Conservation (phyloP, 2,329 filamentous ascomycete species). For the Talaromyces amestolkiae region DNA sequence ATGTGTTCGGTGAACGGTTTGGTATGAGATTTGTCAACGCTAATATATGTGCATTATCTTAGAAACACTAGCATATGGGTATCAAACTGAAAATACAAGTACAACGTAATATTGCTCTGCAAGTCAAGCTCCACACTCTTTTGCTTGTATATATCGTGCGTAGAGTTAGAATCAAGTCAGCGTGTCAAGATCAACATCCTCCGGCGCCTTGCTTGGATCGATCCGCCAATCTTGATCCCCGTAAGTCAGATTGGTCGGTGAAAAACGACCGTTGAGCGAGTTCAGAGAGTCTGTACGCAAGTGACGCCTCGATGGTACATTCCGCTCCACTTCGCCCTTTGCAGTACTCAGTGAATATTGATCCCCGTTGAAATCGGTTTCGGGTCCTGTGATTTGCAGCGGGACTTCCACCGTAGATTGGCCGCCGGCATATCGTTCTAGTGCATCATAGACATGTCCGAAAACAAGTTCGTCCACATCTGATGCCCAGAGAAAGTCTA, state of each 20-base stretch:
- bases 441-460: conserved; percentile 83
- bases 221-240: conserved; percentile 17
- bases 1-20: not conserved
- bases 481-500: conserved; percentile 92
- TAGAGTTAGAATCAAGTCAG: not conserved
- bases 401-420: conserved; percentile 16
- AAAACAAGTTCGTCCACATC: conserved; percentile 85
- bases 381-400: conserved; percentile 8
- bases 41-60: conserved; percentile 11
- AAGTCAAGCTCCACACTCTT: not conserved
- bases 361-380: not conserved
- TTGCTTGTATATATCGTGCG: not conserved
- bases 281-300: not conserved
- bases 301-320: not conserved
- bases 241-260: conserved; percentile 3
- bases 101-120: not conserved
- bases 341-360: not conserved
- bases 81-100: not conserved
- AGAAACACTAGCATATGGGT: not conserved
- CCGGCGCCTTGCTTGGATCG: conserved; percentile 17
- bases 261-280: not conserved
- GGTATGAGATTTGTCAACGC: not conserved
- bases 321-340: not conserved
- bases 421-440: conserved; percentile 61
- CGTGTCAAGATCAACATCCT: conserved; percentile 18